Conservation (phyloP, 2,329 filamentous ascomycete species). For the Paracoccidioides lutzii region DNA sequence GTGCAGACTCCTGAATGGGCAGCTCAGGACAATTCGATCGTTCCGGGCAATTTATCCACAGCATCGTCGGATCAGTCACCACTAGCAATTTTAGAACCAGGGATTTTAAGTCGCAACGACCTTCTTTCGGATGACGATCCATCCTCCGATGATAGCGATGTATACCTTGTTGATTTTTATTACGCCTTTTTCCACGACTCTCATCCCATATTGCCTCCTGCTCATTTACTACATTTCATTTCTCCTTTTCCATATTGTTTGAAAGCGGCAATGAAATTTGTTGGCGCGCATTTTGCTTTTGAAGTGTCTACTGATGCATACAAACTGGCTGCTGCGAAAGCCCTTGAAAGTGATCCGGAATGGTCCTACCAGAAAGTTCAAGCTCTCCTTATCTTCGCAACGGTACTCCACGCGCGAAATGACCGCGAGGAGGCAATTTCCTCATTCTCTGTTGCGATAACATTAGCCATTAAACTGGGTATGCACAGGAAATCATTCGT, state of each 20-base stretch:
- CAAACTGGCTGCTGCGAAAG: constrained; percentile 23
- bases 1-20: constrained; percentile 1
- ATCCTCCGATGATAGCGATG: constrained; percentile 21
- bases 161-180: constrained; percentile 39
- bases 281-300: constrained; percentile 43
- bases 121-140: constrained; percentile 25
- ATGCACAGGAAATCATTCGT: constrained; percentile 61
- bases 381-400: constrained; percentile 60
- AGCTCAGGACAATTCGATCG: not conserved
- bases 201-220: constrained; percentile 45
- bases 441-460: constrained; percentile 54
- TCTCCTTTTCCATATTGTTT: constrained; percentile 35
- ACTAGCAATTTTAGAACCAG: constrained; percentile 11
- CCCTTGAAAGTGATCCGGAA: constrained; percentile 22
- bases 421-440: constrained; percentile 56
- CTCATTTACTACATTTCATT: constrained; percentile 27
- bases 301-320: constrained; percentile 34
- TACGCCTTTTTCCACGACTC: constrained; percentile 44
- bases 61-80: constrained; percentile 4
- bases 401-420: constrained; percentile 65
- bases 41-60: not conserved
- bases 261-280: constrained; percentile 43
- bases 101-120: constrained; percentile 7
- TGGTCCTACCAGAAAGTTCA: constrained; percentile 57
- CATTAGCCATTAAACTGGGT: constrained; percentile 61